Evolutionary conservation across 2,329 filamentous ascomycete genomes (phyloP), one percentile per base, ranked within the genome.

Genomic region (Phialophora chinensis): DNA sequence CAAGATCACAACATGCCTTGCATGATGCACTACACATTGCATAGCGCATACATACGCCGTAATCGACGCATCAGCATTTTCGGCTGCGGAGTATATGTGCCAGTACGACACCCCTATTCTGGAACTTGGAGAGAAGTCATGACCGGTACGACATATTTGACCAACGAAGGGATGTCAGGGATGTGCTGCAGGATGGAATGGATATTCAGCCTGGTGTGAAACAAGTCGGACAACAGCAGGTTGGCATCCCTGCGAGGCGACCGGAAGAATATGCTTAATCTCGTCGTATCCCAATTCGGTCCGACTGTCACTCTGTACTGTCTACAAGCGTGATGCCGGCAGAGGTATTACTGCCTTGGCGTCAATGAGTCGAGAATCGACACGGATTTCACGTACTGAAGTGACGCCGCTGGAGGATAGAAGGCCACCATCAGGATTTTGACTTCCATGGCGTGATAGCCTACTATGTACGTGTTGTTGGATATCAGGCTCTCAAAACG

Each of bases 191-290:
- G 49, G 20, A 29, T 52, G 53, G 53, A 27, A 55, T 35, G 53
- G 29, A 55, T 29, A 31, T 33, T 35, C 53, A 55, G 53, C 53
- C 53, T 55, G 53, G 14, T 35, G 53, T 55, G 53, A 55, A 55
- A 55, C 53, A 55, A 55, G 25, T 35, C 52, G 25, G 53, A 52
- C 49, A 52, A 25, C n/a, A 17, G 20, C 38, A 44, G 38, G 14
- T n/a, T 44, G 38, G 38, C 14, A 17, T 12, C 14, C 5, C 17
- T 42, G 38, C 17, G 38, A 44, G 38, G 38, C 38, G 6, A 44
- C 17, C 38, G 38, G 38, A 44, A 44, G 38, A 20, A n/a, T 44
- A 44, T 44, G 38, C 38, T 44, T 44, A n/a, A 44, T 44, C 17
- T 44, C 17, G 38, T n/a, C 2, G 38, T 44, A 20, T n/a, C 20